phyloP scores from a whole-genome alignment of 2,329 filamentous ascomycete genomes.

The Xenosphaeropsis pyriputrescens region DNA sequence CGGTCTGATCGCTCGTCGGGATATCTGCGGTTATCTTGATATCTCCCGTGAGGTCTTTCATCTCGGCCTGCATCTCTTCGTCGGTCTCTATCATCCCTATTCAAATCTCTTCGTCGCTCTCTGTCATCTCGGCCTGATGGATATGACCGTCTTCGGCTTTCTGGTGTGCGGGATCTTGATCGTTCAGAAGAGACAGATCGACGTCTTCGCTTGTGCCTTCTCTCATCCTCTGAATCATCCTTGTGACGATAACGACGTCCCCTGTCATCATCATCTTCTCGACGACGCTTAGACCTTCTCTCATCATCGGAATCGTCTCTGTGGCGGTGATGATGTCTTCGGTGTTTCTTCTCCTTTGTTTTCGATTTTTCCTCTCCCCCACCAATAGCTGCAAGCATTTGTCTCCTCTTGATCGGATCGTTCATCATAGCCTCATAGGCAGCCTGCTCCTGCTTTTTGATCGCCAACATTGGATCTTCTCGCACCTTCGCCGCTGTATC shows the following conservation, averaged over 20 bases:
- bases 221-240: constrained; percentile 21
- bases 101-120: constrained; percentile 7
- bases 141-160: constrained; percentile 7
- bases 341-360: constrained; percentile 29
- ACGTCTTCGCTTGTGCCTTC: constrained; percentile 24
- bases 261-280: constrained; percentile 19
- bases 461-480: constrained; percentile 82
- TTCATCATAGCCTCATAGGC: constrained; percentile 71
- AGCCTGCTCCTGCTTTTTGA: constrained; percentile 82
- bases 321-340: constrained; percentile 22
- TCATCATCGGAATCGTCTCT: constrained; percentile 16
- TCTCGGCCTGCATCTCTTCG: constrained; percentile 13
- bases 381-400: constrained; percentile 51
- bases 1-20: constrained; percentile 4
- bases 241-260: constrained; percentile 4
- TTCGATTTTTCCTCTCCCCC: constrained; percentile 31
- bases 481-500: constrained; percentile 79
- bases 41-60: constrained; percentile 8
- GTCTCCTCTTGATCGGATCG: constrained; percentile 51
- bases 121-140: constrained; percentile 11
- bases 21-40: constrained; percentile 13
- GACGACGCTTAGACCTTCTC: constrained; percentile 28
- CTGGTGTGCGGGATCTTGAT: constrained; percentile 1
- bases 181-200: constrained; percentile 18
- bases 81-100: constrained; percentile 7